phyloP scores from a whole-genome alignment of 345 rosid genomes.

The Eucalyptus curtisii region DNA sequence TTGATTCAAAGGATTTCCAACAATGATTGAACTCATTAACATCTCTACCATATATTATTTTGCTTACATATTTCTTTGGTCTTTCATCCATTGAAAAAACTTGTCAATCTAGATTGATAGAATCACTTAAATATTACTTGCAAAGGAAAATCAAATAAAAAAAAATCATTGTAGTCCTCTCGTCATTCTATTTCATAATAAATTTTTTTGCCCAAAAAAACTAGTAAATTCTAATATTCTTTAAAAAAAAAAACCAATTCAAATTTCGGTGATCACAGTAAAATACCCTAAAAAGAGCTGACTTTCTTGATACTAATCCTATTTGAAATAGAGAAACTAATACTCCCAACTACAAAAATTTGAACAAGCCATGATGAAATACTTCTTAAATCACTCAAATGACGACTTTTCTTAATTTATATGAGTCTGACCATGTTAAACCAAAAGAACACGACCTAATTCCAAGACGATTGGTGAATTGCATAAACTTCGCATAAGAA shows the following conservation, averaged over 20 bases:
- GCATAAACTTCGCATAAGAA: neutral
- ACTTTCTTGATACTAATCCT: neutral
- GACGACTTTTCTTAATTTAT: neutral
- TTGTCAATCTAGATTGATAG: neutral
- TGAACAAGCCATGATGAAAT: neutral
- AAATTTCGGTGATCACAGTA: neutral
- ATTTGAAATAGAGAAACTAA: neutral
- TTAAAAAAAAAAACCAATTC: neutral
- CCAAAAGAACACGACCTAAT: neutral
- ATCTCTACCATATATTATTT: neutral
- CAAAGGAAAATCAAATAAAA: neutral
- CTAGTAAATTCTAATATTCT: neutral
- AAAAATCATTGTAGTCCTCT: neutral
- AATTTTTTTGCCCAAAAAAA: neutral
- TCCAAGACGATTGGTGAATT: neutral
- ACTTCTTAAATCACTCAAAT: neutral
- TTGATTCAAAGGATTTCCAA: neutral
- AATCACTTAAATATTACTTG: neutral
- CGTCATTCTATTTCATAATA: neutral
- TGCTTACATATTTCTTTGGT: rapidly evolving
- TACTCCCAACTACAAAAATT: neutral
- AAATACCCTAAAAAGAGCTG: neutral
- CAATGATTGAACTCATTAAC: neutral
- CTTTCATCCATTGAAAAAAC: neutral
- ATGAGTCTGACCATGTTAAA: neutral